Evolutionary conservation across 345 rosid species (phyloP), one percentile per base, ranked within the genome.

Genomic region (Linum lewisii): DNA sequence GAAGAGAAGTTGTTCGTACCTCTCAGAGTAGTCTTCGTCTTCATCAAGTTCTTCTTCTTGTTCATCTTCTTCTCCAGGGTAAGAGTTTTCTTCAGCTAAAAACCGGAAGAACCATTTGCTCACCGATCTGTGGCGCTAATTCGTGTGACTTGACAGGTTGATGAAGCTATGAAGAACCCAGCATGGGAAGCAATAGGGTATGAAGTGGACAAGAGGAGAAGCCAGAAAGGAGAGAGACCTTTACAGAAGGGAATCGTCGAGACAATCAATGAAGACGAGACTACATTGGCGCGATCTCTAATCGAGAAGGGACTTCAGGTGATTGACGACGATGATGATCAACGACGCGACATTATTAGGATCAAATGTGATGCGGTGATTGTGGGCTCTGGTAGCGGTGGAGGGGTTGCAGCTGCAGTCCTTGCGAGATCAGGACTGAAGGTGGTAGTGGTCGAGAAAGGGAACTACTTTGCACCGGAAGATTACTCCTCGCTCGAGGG

Each of bases 101-200:
- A n/a, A n/a, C n/a, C n/a, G n/a, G n/a, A n/a, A n/a, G n/a, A n/a
- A n/a, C n/a, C n/a, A n/a, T n/a, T n/a, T n/a, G 22, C 8, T 58
- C 52, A 14, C 24, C 15, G 22, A 21, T 45, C 14, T 2, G 8
- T 60, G 54, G 50, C 14, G 36, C 4, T 29, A 29, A 29, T 29
- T 29, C 26, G n/a, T 14, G 24, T 54, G 22, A 37, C 57, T 16
- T 1, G 47, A n/a, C 72, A 86, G 88, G 69, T 65, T 0, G 77
- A 42, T 77, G 78, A 78, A 56, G 77, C 77, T 45, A 57, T 57
- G 29, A 56, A 69, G 58, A 91, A 85, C 70, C 77, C 72, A 13
- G 69, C 82, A 15, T 75, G 86, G 83, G 79, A 88, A 70, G 89
- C 96, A 8, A 79, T 88, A 18, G 95, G 89, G 32, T 87, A 84